A percentile compares a stretch with the other conserved stretches of the same genome.
Conservation (phyloP, 768 basidiomycete species). For the Leccinellum rugosiceps region DNA sequence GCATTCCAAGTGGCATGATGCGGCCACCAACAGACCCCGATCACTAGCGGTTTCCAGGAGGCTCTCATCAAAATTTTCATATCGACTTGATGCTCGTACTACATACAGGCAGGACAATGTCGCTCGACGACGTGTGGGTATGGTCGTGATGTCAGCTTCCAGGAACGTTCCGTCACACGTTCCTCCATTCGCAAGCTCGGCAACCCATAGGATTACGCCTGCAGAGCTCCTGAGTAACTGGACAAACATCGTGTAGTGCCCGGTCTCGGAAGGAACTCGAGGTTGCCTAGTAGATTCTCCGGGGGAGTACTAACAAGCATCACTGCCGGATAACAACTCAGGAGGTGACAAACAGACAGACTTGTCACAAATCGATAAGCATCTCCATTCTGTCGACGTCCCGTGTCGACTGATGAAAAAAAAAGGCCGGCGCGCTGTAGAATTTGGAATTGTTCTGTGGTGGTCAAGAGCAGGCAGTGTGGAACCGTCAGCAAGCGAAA, state of each 20-base stretch:
- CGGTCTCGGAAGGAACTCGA: background rate
- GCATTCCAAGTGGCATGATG: background rate
- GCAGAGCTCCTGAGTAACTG: background rate
- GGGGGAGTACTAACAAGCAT: background rate
- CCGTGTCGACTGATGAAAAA: background rate
- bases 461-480: background rate
- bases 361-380: background rate
- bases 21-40: constrained; percentile 1
- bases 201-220: background rate
- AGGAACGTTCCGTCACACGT: background rate
- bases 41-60: constrained; percentile 10
- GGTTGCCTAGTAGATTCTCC: background rate
- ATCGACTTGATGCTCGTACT: background rate
- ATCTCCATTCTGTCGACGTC: background rate
- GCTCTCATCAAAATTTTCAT: background rate
- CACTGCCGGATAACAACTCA: background rate
- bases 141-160: background rate
- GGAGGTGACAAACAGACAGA: background rate
- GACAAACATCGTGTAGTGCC: background rate
- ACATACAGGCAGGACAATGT: background rate
- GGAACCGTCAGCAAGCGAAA: background rate
- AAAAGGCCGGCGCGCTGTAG: background rate
- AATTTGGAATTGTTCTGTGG: background rate
- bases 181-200: background rate
- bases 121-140: background rate